Evolutionary conservation across 768 basidiomycete species (phyloP).

Genomic region (Leccinum barrowsii): DNA sequence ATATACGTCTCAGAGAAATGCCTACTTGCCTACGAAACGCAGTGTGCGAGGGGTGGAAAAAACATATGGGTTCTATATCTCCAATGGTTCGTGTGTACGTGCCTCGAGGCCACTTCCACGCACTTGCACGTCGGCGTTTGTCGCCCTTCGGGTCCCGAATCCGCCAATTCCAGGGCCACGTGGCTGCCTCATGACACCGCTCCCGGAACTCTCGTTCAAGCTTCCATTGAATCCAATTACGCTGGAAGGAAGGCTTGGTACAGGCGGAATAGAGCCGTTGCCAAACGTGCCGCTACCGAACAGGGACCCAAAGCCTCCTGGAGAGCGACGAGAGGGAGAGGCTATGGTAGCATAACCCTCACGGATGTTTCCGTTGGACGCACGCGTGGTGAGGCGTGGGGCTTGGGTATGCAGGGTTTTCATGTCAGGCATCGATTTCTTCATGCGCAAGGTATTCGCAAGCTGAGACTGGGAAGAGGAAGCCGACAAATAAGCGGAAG

Average conservation of each 20-base stretch:
- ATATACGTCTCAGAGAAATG: constrained; percentile 20
- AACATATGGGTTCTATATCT: constrained; percentile 50
- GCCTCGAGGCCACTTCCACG: constrained; percentile 73
- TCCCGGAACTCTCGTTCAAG: constrained; percentile 32
- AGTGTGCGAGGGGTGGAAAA: neutral
- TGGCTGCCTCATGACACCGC: constrained; percentile 77
- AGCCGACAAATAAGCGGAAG: constrained; percentile 73
- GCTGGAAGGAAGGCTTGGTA: constrained; percentile 69
- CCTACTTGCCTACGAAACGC: constrained; percentile 19
- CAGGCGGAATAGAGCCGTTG: constrained; percentile 56
- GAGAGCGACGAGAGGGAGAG: constrained; percentile 73
- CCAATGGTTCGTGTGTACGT: constrained; percentile 82
- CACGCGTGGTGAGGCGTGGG: constrained; percentile 72
- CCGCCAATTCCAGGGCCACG: constrained; percentile 77
- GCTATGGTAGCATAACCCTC: constrained; percentile 85
- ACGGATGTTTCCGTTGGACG: constrained; percentile 87
- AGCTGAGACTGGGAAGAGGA: constrained; percentile 42
- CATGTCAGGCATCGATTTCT: constrained; percentile 99
- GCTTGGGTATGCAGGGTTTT: constrained; percentile 79
- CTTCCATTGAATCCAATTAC: constrained; percentile 46
- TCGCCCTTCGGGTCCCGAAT: constrained; percentile 56
- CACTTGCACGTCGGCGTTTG: constrained; percentile 38
- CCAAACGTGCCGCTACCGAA: constrained; percentile 47
- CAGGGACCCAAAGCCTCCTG: constrained; percentile 66
- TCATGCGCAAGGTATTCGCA: constrained; percentile 66